A percentile compares a stretch with the other conserved stretches of the same genome.
Conservation (phyloP, 1,139 yeast species). For the Suhomyces ambrosiae region DNA sequence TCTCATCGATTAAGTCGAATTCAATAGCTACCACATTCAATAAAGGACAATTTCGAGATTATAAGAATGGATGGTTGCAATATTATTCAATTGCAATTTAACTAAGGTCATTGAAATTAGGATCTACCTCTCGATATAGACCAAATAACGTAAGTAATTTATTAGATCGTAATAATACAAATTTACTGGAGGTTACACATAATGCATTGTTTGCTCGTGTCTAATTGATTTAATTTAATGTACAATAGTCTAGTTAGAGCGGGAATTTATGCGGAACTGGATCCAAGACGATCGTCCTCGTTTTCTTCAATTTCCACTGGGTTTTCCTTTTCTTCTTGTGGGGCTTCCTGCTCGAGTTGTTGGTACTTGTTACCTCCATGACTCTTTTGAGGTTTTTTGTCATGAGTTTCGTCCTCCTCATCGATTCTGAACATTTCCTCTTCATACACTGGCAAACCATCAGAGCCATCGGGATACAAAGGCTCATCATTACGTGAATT, state of each 20-base stretch:
- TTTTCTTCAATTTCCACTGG: conserved; percentile 3
- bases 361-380: conserved; percentile 8
- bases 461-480: conserved; percentile 15
- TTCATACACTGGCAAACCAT: conserved; percentile 38
- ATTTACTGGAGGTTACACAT: too few relatives aligned
- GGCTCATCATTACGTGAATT: conserved; percentile 8
- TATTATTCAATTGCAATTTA: too few relatives aligned
- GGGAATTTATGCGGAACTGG: conserved; percentile 6
- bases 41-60: too few relatives aligned
- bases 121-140: too few relatives aligned
- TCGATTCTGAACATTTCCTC: conserved; percentile 48
- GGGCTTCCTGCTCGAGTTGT: conserved; percentile 6
- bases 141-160: too few relatives aligned
- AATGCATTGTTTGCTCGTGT: too few relatives aligned
- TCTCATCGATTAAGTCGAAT: too few relatives aligned
- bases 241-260: background rate
- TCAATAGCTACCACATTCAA: too few relatives aligned
- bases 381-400: conserved; percentile 12
- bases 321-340: conserved; percentile 12
- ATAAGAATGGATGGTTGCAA: too few relatives aligned
- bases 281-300: conserved; percentile 11
- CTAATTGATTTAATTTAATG: too few relatives aligned
- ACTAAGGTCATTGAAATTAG: too few relatives aligned
- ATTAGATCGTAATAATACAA: too few relatives aligned
- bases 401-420: conserved; percentile 37